Conservation (phyloP, 768 basidiomycete species). For the Crucibulum laeve region DNA sequence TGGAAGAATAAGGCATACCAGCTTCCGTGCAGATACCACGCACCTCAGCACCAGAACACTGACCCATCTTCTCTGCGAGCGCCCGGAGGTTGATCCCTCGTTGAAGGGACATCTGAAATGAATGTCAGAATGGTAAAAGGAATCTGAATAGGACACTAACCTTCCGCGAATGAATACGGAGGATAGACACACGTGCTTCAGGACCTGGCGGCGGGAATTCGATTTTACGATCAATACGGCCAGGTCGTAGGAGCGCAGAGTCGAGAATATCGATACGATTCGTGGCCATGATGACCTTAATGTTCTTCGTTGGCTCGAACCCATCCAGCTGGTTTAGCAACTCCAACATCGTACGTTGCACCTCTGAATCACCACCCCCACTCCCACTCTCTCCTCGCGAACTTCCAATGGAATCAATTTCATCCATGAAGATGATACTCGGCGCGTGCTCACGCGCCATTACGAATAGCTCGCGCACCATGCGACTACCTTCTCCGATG, state of each 20-base stretch:
- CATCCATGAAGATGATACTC: slow-evolving; percentile 99
- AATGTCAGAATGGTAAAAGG: not conserved
- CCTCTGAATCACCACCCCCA: slow-evolving; percentile 84
- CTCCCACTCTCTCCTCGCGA: slow-evolving; percentile 91
- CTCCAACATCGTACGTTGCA: slow-evolving; percentile 89
- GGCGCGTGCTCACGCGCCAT: slow-evolving; percentile 98
- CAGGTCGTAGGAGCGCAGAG: not conserved
- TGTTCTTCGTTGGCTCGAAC: slow-evolving; percentile 96
- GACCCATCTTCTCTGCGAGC: slow-evolving; percentile 98
- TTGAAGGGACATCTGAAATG: slow-evolving; percentile 87
- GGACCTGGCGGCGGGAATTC: slow-evolving; percentile 98
- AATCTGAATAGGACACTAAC: slow-evolving; percentile 25
- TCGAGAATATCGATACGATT: slow-evolving; percentile 80
- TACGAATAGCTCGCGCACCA: slow-evolving; percentile 97
- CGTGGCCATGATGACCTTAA: slow-evolving; percentile 95
- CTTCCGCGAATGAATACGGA: slow-evolving; percentile 95
- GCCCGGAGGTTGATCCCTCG: slow-evolving; percentile 95
- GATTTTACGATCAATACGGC: slow-evolving; percentile 56
- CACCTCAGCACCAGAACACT: slow-evolving; percentile 97
- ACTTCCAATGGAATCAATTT: slow-evolving; percentile 96
- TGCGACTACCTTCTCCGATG: slow-evolving; percentile 93
- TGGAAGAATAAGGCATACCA: slow-evolving; percentile 39
- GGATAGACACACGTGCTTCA: slow-evolving; percentile 94
- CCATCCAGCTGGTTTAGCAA: slow-evolving; percentile 86
- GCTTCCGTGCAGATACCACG: slow-evolving; percentile 97